phyloP scores from a whole-genome alignment of 352 stramenopile species.

The Phytophthora hibernalis region DNA sequence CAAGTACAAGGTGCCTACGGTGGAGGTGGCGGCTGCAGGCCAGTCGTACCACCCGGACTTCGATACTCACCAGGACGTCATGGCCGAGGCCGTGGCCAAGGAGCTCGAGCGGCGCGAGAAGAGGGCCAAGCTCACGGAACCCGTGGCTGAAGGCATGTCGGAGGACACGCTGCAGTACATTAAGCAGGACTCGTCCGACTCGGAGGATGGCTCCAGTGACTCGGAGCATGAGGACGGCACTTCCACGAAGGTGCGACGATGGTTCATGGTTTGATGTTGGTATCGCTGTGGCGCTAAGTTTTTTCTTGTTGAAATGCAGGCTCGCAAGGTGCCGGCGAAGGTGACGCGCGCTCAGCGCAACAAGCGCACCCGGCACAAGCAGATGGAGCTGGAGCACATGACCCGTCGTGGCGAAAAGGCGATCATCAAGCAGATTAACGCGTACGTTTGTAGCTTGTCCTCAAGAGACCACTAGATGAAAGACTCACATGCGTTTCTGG shows the following conservation, averaged over 20 bases:
- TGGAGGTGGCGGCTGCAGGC: slow-evolving; percentile 73
- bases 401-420: slow-evolving; percentile 67
- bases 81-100: slow-evolving; percentile 74
- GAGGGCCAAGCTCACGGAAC: slow-evolving; percentile 51
- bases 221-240: slow-evolving; percentile 52
- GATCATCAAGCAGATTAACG: slow-evolving; percentile 90
- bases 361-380: slow-evolving; percentile 81
- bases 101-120: slow-evolving; percentile 72
- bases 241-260: slow-evolving; percentile 25
- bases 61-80: slow-evolving; percentile 79
- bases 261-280: neutral
- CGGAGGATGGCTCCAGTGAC: slow-evolving; percentile 49
- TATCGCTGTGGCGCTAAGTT: neutral
- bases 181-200: slow-evolving; percentile 62
- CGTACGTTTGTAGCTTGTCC: slow-evolving; percentile 45
- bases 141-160: slow-evolving; percentile 66
- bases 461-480: neutral
- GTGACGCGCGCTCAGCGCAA: slow-evolving; percentile 80
- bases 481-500: neutral
- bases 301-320: slow-evolving; percentile 7
- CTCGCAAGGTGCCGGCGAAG: slow-evolving; percentile 57
- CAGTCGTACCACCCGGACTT: slow-evolving; percentile 91
- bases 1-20: slow-evolving; percentile 72
- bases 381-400: slow-evolving; percentile 78
- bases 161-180: slow-evolving; percentile 86